Evolutionary conservation across 176 grass and related monocot genomes (phyloP).

Genomic region (Luzula sylvatica): DNA sequence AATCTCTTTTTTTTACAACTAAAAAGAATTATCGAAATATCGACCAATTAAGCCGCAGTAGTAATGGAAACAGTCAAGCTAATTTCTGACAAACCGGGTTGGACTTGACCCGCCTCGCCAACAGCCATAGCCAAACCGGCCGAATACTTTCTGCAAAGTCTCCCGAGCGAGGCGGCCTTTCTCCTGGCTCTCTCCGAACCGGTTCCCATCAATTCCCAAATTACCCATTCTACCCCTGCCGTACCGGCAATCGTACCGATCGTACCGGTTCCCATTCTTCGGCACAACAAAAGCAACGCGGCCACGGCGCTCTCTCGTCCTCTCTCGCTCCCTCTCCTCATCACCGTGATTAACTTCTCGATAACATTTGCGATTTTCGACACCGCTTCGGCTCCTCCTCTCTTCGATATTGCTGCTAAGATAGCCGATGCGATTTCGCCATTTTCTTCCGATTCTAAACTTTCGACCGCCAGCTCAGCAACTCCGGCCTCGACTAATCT

Average conservation of each 20-base stretch:
- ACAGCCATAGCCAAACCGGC: constrained; percentile 30
- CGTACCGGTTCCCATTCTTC: constrained; percentile 32
- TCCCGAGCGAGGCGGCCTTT: constrained; percentile 80
- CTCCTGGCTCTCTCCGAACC: constrained; percentile 71
- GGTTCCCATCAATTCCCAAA: constrained; percentile 91
- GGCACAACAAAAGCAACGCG: constrained; percentile 73
- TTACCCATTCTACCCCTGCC: constrained; percentile 89
- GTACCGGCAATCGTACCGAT: constrained; percentile 52
- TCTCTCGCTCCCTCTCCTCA: constrained; percentile 66
- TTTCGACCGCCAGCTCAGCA: constrained; percentile 34
- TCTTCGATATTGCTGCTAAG: constrained; percentile 55
- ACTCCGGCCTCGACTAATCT: constrained; percentile 59
- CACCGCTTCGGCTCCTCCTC: constrained; percentile 79
- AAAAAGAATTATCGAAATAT: constrained; percentile 1
- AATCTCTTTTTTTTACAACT: constrained; percentile 21
- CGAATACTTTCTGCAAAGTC: constrained; percentile 75
- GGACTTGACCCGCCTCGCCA: constrained; percentile 36
- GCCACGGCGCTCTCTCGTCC: constrained; percentile 55
- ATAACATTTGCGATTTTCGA: constrained; percentile 29
- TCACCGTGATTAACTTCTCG: constrained; percentile 36
- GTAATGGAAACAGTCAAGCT: constrained; percentile 33
- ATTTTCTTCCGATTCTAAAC: constrained; percentile 38
- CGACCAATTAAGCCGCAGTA: constrained; percentile 31
- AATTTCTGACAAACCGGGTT: constrained; percentile 29
- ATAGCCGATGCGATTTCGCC: constrained; percentile 50